Percentiles rank a stretch among this genome's conserved stretches.
These are phyloP conservation scores for Papilionanthe hybrid DNA, from an alignment of 116 monocot genomes.

Conservation along the genomic window DNA sequence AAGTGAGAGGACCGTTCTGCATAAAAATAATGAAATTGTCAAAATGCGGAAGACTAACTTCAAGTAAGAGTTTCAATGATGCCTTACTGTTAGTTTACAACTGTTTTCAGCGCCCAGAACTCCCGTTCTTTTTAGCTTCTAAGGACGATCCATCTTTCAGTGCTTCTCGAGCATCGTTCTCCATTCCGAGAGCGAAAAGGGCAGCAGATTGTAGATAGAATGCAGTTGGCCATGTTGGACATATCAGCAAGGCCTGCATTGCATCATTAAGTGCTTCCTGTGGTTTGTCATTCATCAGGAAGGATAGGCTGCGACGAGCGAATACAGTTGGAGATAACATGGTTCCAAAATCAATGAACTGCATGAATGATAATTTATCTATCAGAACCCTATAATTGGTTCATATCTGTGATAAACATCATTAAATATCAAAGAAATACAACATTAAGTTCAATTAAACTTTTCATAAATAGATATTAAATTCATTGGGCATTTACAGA, in stretches of 20 bases:
- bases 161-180: constrained; percentile 72
- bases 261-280: constrained; percentile 85
- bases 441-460: too few relatives aligned
- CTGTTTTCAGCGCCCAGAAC: constrained; percentile 8
- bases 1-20: not conserved
- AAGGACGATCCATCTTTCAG: constrained; percentile 74
- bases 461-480: too few relatives aligned
- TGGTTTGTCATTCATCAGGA: constrained; percentile 72
- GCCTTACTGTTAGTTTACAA: not conserved
- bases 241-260: constrained; percentile 68
- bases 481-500: too few relatives aligned
- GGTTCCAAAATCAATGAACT: constrained; percentile 89
- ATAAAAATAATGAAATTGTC: not conserved
- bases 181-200: constrained; percentile 62
- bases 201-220: constrained; percentile 82
- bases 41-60: not conserved
- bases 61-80: not conserved
- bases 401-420: not conserved
- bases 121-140: constrained; percentile 46
- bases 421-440: too few relatives aligned
- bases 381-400: not conserved
- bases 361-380: constrained; percentile 10
- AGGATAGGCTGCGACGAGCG: constrained; percentile 70
- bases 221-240: constrained; percentile 80
- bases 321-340: constrained; percentile 87